Percentiles rank a stretch among this genome's conserved stretches.
Conservation (phyloP, 1,139 yeast genomes). For the Protomyces pachydermus region DNA sequence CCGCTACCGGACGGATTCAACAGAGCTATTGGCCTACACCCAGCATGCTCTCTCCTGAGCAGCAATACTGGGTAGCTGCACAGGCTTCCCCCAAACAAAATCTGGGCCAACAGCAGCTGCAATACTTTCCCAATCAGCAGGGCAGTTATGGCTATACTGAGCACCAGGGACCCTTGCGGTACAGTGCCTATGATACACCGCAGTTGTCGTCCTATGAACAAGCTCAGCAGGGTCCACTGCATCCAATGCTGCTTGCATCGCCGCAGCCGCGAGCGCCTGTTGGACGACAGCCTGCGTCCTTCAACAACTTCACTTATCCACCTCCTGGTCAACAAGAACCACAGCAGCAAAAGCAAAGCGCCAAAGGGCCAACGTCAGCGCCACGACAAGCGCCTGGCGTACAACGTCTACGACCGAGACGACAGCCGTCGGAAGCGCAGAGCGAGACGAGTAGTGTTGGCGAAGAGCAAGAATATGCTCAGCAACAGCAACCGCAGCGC, state of each 20-base stretch:
- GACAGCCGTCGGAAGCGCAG: not conserved
- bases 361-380: not conserved
- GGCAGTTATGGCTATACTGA: not conserved
- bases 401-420: not conserved
- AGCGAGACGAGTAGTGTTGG: not conserved
- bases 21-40: constrained; percentile 20
- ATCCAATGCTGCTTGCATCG: not conserved
- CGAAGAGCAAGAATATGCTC: not conserved
- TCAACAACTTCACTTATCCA: constrained; percentile 21
- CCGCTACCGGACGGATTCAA: not conserved
- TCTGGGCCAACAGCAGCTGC: not conserved
- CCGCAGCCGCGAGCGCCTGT: constrained; percentile 4
- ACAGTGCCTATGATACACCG: constrained; percentile 2
- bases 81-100: not conserved
- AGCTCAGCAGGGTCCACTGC: not conserved
- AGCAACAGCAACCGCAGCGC: not conserved
- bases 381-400: not conserved
- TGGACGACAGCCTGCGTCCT: constrained; percentile 12
- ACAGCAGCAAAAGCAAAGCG: not conserved
- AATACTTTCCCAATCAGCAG: not conserved
- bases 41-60: constrained; percentile 6
- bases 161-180: not conserved
- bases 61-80: not conserved
- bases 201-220: not conserved
- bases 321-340: not conserved